Evolutionary conservation across 139 green algal genomes (phyloP).

Genomic region (Micromonas pusilla): DNA sequence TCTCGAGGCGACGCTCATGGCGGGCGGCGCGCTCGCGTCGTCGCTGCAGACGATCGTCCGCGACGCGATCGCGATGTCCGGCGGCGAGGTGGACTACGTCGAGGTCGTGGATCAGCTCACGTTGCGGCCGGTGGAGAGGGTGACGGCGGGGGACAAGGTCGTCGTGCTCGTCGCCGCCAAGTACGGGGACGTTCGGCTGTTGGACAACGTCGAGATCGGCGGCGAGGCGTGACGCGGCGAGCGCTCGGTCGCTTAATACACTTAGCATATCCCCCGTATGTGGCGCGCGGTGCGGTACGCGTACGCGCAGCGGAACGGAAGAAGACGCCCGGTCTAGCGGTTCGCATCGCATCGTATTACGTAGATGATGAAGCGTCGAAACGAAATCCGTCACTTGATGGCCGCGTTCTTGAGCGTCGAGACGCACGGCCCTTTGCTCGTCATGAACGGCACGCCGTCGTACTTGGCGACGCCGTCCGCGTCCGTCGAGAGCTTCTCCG

Average conservation of each 20-base stretch:
- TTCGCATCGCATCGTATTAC: neutral
- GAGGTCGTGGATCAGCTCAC: slow-evolving; percentile 58
- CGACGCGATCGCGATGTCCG: slow-evolving; percentile 10
- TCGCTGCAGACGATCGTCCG: neutral
- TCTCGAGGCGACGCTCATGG: too few species aligned
- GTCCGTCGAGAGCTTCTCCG: slow-evolving; percentile 55
- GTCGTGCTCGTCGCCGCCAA: slow-evolving; percentile 61
- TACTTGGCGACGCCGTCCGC: slow-evolving; percentile 58
- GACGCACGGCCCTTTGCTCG: slow-evolving; percentile 41
- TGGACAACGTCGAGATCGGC: slow-evolving; percentile 73
- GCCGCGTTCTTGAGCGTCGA: neutral
- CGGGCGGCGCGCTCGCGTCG: too few species aligned
- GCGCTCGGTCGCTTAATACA: neutral
- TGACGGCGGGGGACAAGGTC: slow-evolving; percentile 40
- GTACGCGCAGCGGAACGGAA: neutral
- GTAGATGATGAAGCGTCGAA: neutral
- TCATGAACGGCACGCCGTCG: slow-evolving; percentile 59
- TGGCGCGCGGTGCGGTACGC: too few species aligned
- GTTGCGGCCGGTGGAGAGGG: slow-evolving; percentile 41
- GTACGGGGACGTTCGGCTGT: slow-evolving; percentile 80
- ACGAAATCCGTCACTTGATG: slow-evolving; percentile 21
- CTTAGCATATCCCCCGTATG: neutral
- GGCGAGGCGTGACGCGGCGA: neutral
- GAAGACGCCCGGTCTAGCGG: neutral
- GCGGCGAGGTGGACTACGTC: slow-evolving; percentile 38